Conservation (phyloP, 2,329 filamentous ascomycete species). For the Alternaria burnsii region DNA sequence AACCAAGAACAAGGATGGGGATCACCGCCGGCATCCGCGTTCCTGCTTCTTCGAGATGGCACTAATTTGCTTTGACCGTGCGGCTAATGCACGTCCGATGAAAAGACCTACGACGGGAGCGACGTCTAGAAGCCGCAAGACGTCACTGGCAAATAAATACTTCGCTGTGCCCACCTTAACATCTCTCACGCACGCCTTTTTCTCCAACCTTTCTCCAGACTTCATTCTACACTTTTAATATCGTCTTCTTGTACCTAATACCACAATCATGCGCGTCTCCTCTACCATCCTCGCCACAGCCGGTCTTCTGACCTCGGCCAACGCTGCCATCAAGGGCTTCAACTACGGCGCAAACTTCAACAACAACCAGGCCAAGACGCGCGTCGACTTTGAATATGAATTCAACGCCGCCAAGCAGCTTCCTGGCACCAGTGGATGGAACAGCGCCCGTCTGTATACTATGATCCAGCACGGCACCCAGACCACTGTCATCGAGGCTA, state of each 20-base stretch:
- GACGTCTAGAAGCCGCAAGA: conserved; percentile 14
- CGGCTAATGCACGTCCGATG: conserved; percentile 28
- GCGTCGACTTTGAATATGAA: conserved; percentile 73
- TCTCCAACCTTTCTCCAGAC: background rate
- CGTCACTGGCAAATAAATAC: conserved; percentile 32
- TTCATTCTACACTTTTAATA: conserved; percentile 16
- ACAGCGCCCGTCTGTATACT: conserved; percentile 76
- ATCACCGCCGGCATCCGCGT: conserved; percentile 14
- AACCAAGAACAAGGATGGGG: background rate
- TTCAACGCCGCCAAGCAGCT: conserved; percentile 73
- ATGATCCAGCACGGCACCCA: conserved; percentile 74
- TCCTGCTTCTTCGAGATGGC: conserved; percentile 17
- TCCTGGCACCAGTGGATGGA: conserved; percentile 66
- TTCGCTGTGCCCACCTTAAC: conserved; percentile 13
- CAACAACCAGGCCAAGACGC: conserved; percentile 66
- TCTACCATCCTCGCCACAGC: conserved; percentile 49
- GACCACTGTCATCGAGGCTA: conserved; percentile 71
- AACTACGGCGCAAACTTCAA: conserved; percentile 74
- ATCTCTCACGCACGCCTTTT: conserved; percentile 9
- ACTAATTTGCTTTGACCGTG: conserved; percentile 26
- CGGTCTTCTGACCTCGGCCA: conserved; percentile 51
- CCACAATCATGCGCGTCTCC: conserved; percentile 45
- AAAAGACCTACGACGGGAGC: conserved; percentile 12
- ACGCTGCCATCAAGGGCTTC: conserved; percentile 65
- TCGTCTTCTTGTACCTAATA: conserved; percentile 9